Evolutionary conservation across 2,329 filamentous ascomycete genomes (phyloP).

Genomic region (Aspergillus unguis): DNA sequence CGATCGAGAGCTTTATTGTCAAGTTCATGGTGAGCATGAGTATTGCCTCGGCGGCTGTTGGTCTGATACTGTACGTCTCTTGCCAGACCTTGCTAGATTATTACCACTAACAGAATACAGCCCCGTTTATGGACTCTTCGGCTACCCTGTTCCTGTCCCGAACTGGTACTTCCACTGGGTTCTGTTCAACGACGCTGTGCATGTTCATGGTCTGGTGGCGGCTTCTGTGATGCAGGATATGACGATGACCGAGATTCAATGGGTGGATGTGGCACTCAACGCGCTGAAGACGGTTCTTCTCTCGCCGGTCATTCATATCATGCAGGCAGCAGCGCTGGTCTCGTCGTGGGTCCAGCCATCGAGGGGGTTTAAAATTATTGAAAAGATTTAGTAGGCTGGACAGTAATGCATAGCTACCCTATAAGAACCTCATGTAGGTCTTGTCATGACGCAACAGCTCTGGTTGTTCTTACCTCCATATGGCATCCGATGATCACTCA

Average conservation of each 20-base stretch:
- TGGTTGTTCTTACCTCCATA: too few relatives aligned
- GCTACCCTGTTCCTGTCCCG: background rate
- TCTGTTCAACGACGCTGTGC: background rate
- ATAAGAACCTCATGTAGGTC: too few relatives aligned
- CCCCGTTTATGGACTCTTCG: background rate
- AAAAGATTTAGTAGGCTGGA: background rate
- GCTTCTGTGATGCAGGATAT: background rate
- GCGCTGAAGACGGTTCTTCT: background rate
- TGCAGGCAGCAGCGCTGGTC: background rate
- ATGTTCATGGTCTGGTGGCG: background rate
- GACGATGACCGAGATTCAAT: background rate
- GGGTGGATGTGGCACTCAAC: background rate
- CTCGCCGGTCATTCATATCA: background rate
- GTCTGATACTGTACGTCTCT: background rate
- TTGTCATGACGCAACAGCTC: too few relatives aligned
- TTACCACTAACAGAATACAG: background rate
- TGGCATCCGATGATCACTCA: too few relatives aligned
- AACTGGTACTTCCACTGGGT: background rate
- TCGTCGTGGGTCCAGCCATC: background rate
- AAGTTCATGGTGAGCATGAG: background rate
- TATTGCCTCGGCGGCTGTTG: background rate
- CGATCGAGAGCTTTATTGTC: background rate
- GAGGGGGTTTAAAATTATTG: background rate
- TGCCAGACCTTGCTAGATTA: background rate
- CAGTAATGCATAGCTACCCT: too few relatives aligned